phyloP scores from a whole-genome alignment of 2,329 filamentous ascomycete genomes.

The Hypoxylon sp. region DNA sequence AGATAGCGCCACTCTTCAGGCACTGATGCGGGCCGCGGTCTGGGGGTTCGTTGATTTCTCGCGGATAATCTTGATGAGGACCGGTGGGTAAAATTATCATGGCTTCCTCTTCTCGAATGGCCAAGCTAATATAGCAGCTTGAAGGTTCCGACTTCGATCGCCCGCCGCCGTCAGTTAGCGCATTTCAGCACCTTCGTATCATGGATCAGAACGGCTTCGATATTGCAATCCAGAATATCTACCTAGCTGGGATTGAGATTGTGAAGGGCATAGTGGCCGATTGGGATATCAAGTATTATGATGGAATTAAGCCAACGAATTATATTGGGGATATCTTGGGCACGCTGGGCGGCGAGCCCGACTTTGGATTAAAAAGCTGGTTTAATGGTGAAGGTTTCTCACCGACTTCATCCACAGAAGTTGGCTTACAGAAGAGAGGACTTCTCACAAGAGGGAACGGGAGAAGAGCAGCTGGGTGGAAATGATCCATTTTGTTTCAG shows the following conservation, averaged over 20 bases:
- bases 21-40: constrained; percentile 71
- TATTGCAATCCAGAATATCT: constrained; percentile 76
- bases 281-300: constrained; percentile 72
- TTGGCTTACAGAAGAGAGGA: constrained; percentile 17
- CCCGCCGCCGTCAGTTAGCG: constrained; percentile 70
- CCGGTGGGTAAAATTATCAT: constrained; percentile 58
- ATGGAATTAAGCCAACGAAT: constrained; percentile 72
- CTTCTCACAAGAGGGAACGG: neutral
- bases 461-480: constrained; percentile 28
- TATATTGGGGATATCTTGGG: constrained; percentile 82
- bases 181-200: constrained; percentile 72
- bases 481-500: constrained; percentile 9
- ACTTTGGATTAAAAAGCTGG: constrained; percentile 72
- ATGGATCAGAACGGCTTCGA: constrained; percentile 74
- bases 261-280: constrained; percentile 72
- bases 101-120: neutral
- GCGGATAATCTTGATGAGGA: constrained; percentile 77
- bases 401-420: neutral
- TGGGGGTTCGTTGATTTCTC: constrained; percentile 74
- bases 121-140: neutral
- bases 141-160: constrained; percentile 79
- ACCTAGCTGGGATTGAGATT: constrained; percentile 75
- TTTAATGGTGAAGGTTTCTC: constrained; percentile 34
- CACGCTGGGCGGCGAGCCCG: constrained; percentile 74
- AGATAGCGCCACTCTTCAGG: constrained; percentile 78